A percentile compares a stretch with the other conserved stretches of the same genome.
Evolutionary conservation across 1,139 yeast species (phyloP).

Genomic region (Dujonia santamariae): DNA sequence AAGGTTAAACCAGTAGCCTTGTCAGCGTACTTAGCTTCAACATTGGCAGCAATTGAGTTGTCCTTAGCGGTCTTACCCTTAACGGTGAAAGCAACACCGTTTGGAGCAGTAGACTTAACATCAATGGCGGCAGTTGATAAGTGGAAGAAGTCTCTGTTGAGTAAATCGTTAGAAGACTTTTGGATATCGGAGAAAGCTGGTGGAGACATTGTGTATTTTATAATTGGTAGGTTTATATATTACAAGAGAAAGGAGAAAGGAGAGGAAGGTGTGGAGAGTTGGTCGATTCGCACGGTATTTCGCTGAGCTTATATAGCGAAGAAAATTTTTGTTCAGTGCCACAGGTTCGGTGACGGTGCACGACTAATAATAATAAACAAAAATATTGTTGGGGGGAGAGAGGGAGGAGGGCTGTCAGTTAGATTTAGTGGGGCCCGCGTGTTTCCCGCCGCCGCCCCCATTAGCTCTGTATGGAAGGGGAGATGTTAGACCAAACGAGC

Average conservation of each 20-base stretch:
- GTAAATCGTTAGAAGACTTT: conserved; percentile 84
- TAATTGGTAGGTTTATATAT: neutral
- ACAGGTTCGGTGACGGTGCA: conserved; percentile 1
- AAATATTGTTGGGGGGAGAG: conserved; percentile 1
- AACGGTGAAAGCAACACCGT: conserved; percentile 92
- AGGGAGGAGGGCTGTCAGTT: neutral
- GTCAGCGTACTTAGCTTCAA: conserved; percentile 93
- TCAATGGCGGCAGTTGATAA: conserved; percentile 82
- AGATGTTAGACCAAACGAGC: too few species aligned
- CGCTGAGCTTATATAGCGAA: neutral
- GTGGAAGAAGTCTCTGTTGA: conserved; percentile 93
- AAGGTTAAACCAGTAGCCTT: conserved; percentile 89
- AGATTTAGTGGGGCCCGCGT: neutral
- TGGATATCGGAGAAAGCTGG: conserved; percentile 88
- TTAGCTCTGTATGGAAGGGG: too few species aligned
- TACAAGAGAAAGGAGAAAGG: neutral
- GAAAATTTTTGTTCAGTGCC: too few species aligned
- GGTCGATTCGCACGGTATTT: neutral
- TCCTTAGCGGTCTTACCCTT: conserved; percentile 88
- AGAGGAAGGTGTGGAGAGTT: neutral
- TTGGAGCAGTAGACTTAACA: conserved; percentile 91
- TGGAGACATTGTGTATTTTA: conserved; percentile 42
- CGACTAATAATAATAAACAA: too few species aligned
- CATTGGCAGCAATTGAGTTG: conserved; percentile 80
- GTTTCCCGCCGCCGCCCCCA: too few species aligned